Conservation (phyloP, 192 early-diverging fungal species). For the Entomortierella parvispora region DNA sequence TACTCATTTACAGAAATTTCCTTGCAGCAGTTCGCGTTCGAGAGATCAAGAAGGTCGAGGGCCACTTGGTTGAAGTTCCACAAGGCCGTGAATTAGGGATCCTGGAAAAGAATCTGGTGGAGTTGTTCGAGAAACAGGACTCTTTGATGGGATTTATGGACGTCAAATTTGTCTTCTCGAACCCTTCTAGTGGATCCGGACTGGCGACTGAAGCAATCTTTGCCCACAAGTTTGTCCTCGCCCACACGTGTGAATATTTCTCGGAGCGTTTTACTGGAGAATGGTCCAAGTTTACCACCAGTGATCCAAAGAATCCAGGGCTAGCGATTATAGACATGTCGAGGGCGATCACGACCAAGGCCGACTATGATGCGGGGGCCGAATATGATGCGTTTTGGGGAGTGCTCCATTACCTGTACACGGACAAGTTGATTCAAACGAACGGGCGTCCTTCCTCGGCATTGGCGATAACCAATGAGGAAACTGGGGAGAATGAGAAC, state of each 20-base stretch:
- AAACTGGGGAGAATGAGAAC: no score
- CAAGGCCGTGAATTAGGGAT: background rate
- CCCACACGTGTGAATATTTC: background rate
- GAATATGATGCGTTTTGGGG: conserved; percentile 1
- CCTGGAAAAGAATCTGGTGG: background rate
- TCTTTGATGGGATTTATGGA: conserved; percentile 1
- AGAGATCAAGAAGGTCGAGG: background rate
- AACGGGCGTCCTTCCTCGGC: background rate
- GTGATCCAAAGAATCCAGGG: background rate
- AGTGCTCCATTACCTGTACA: background rate
- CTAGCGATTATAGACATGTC: background rate
- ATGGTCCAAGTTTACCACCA: background rate
- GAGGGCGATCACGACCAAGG: background rate
- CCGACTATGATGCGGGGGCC: background rate
- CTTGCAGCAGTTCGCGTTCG: background rate
- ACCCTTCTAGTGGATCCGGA: no score
- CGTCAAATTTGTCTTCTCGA: background rate
- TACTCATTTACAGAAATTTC: background rate
- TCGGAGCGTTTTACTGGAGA: background rate
- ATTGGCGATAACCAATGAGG: no score
- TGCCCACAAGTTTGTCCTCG: background rate
- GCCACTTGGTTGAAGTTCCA: background rate
- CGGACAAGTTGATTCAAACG: background rate
- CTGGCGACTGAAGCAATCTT: background rate
- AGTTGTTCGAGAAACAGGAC: conserved; percentile 3